Percentiles rank a stretch among this genome's conserved stretches.
Conservation (phyloP, 1,284 basidiomycete genomes). For the Trichosporon asahii region DNA sequence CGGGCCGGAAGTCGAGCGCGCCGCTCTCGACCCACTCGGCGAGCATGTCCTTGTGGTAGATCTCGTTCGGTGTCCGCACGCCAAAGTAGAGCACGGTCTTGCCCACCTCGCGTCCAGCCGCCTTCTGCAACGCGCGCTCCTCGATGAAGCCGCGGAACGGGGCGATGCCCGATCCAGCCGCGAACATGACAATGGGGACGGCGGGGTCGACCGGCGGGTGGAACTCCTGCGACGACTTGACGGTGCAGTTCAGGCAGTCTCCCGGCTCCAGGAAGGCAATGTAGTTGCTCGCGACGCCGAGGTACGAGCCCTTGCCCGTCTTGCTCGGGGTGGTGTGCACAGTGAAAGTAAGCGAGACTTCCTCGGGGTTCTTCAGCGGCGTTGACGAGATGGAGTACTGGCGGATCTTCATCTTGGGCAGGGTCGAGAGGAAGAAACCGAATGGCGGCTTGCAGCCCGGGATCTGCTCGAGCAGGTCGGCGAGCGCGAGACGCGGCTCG, state of each 20-base stretch:
- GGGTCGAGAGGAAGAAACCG: constrained; percentile 22
- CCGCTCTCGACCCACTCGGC: constrained; percentile 55
- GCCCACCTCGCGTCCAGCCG: constrained; percentile 55
- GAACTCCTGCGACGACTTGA: constrained; percentile 56
- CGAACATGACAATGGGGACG: constrained; percentile 57
- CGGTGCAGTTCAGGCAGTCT: constrained; percentile 55
- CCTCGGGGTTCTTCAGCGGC: constrained; percentile 55
- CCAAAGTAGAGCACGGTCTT: constrained; percentile 57
- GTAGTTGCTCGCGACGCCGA: constrained; percentile 58
- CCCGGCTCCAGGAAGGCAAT: constrained; percentile 54
- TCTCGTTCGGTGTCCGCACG: constrained; percentile 55
- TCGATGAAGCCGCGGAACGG: constrained; percentile 60
- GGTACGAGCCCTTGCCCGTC: constrained; percentile 40
- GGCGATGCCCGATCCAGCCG: constrained; percentile 57
- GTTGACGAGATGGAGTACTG: constrained; percentile 55
- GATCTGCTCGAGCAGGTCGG: constrained; percentile 54
- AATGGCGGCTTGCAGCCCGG: constrained; percentile 39
- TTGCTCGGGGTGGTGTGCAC: constrained; percentile 54
- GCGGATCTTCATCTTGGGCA: constrained; percentile 28
- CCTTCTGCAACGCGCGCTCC: constrained; percentile 57
- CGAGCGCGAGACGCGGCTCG: constrained; percentile 52
- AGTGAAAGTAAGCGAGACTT: constrained; percentile 56
- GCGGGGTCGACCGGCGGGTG: constrained; percentile 55
- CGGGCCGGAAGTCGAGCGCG: constrained; percentile 57
- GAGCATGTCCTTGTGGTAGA: constrained; percentile 56